Percentiles rank a stretch among this genome's conserved stretches.
These are phyloP conservation scores for Cladosporium sp. DNA, from an alignment of 2,329 filamentous ascomycete species.

Conservation along the genomic window DNA sequence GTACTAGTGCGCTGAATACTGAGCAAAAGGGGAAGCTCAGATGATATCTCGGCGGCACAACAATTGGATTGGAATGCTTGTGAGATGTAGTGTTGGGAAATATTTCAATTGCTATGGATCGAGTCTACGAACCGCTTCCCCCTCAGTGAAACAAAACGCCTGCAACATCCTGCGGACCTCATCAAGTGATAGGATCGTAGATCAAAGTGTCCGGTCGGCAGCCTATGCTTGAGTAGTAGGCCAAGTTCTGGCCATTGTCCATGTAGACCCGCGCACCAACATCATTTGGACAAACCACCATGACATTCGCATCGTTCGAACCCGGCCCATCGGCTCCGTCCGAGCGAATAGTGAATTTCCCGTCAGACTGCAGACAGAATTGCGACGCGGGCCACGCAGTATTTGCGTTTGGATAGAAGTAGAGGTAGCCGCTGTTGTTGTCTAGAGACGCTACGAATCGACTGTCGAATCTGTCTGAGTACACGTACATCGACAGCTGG, in stretches of 20 bases:
- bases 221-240: too few species aligned
- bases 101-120: too few species aligned
- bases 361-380: background rate
- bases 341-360: background rate
- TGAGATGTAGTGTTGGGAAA: too few species aligned
- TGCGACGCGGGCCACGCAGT: background rate
- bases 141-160: too few species aligned
- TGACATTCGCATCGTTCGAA: background rate
- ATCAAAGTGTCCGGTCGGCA: background rate
- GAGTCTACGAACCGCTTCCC: too few species aligned
- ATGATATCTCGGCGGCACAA: too few species aligned
- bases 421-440: background rate
- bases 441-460: background rate
- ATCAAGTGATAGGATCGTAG: background rate
- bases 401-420: background rate
- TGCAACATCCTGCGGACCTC: too few species aligned
- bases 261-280: background rate
- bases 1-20: too few species aligned
- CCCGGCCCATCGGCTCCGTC: background rate
- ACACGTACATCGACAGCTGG: too few species aligned
- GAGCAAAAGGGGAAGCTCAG: too few species aligned
- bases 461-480: too few species aligned
- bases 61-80: too few species aligned
- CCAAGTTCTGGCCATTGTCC: background rate
- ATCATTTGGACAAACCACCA: background rate